phyloP scores from a whole-genome alignment of 148 eudicot species.

The Bassia scoparia region DNA sequence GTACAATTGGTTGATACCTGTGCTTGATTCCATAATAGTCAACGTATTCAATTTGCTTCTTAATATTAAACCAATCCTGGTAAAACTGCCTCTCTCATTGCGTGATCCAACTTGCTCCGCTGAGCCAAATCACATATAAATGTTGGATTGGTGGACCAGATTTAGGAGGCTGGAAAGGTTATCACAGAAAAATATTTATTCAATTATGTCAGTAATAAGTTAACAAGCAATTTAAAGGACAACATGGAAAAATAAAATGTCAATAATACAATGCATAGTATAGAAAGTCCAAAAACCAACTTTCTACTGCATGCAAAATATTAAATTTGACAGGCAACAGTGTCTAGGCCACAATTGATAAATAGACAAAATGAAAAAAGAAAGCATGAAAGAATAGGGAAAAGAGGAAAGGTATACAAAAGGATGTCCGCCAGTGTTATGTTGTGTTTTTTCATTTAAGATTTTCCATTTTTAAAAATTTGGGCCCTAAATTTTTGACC shows the following conservation, averaged over 20 bases:
- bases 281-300: background rate
- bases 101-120: conserved; percentile 82
- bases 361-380: background rate
- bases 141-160: conserved; percentile 92
- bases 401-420: background rate
- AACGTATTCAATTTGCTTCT: conserved; percentile 64
- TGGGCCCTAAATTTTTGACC: too few relatives aligned
- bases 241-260: background rate
- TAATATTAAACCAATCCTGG: conserved; percentile 89
- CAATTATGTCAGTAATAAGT: background rate
- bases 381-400: background rate
- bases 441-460: too few relatives aligned
- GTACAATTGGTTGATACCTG: conserved; percentile 36
- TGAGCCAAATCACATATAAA: conserved; percentile 78
- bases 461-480: too few relatives aligned
- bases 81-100: conserved; percentile 56
- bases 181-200: background rate
- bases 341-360: background rate
- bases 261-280: background rate
- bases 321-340: background rate
- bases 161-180: conserved; percentile 63
- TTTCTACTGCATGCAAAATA: background rate
- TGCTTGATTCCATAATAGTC: conserved; percentile 83
- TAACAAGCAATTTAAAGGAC: background rate
- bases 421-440: background rate